Evolutionary conservation across 176 grass and related monocot genomes (phyloP), one percentile per base, ranked within the genome.

Genomic region (Oryza officinalis): DNA sequence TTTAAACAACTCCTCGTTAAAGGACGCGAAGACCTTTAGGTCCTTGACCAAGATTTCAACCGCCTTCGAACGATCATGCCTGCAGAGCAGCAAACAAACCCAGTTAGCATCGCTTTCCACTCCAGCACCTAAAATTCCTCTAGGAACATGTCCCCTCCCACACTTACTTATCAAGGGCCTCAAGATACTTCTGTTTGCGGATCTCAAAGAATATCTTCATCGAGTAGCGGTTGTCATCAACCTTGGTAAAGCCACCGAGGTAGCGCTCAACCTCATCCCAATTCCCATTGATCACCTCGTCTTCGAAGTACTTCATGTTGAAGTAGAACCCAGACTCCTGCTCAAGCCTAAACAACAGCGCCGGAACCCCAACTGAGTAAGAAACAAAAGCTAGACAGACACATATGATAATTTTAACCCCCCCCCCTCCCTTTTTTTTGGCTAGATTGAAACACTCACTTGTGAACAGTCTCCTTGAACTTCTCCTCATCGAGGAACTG

Each of bases 21-120:
- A 98, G 23, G 93, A 93, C 23, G 96, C 92, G 81, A 98, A 98
- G 70, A 98, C 96, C 84, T 98, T 98, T 85, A 98, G 66, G 82
- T 98, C 96, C 91, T 95, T 98, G 46, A 98, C 96, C 83, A 98
- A 90, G 45, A 98, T 95, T 78, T 98, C 96, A 86, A 98, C 96
- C 40, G 93, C 96, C 83, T 98, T 98, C 1, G 91, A 84, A 61
- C 96, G 90, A 93, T 98, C 96, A 92, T 95, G 92, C 89, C 96
- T 98, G 69, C 57, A 61, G 57, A 61, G 45, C 60, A 82, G 28
- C 35, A 83, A 78, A 74, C 25, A 80, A 77, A 49, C 10, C 31
- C 26, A 38, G 63, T 78, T 8, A 81, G 67, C 52, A 79, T 11
- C 28, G 28, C 33, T 50, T 65, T 25, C 26, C 14, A 35, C 33